Base-by-base conservation (phyloP, 495 filamentous ascomycete species). In the Penicillium cataractarum region DNA sequence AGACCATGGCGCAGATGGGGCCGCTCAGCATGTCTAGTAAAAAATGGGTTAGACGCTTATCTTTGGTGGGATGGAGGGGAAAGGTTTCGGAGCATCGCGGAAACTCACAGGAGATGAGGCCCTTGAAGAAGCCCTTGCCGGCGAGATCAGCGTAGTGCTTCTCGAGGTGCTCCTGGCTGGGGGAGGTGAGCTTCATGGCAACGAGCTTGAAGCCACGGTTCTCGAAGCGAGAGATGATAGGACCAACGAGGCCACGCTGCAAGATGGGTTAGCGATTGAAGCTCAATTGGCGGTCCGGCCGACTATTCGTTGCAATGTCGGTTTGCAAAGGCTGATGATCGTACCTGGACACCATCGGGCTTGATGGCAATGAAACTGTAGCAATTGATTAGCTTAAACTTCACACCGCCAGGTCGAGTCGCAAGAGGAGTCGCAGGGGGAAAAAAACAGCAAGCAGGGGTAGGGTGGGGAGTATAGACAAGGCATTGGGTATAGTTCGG, bases 291-390 rank as follows among this genome's bases (percentile, higher is more conserved):
- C 54, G 46, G 51, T 60, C 49, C n/a, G 32, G 61, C 57, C 58
- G 29, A 57, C 44, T 15, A n/a, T 52, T 2, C 21, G 52, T 19
- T 24, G 40, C 24, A 10, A 9, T 50, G 19, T 57, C 40, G 44
- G 24, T 32, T 44, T 44, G 49, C 29, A 52, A 17, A 27, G 40
- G 40, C 56, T 58, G 40, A 57, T 57, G 42, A 62, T 65, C 84
- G 68, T 89, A 96, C 93, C 88, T 97, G 95, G 84, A 99, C 95
- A 80, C 95, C 95, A 82, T 97, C 93, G 73, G 93, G 93, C 91
- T 97, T 97, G 87, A 97, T 90, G 74, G 93, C 93, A 86, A 97
- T 97, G 89, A 97, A 97, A 81, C 93, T 97, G 71, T 65, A 60
- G 46, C 71, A 55, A 68, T 63, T 62, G 58, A 66, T 89, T 75